Evolutionary conservation across 2,329 filamentous ascomycete species (phyloP).

Genomic region (Byssothecium circinans): DNA sequence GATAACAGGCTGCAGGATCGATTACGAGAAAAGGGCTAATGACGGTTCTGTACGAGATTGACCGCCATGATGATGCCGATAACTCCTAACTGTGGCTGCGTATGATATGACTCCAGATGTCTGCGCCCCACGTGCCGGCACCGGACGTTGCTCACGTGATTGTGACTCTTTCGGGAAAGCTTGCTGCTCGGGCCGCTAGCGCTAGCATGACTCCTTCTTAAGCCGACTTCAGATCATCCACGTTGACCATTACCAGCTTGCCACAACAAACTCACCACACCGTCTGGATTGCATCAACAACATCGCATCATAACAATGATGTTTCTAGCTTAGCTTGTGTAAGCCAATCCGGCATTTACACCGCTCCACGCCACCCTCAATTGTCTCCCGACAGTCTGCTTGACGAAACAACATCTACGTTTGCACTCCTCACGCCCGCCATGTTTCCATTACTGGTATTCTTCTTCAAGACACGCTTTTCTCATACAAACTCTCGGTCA

Average conservation of each 20-base stretch:
- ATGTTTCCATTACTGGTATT: slow-evolving; percentile 55
- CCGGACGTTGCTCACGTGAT: background rate
- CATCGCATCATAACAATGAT: background rate
- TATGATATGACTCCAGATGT: no score
- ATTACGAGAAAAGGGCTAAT: no score
- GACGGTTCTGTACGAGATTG: no score
- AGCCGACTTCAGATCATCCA: background rate
- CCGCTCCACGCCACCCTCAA: slow-evolving; percentile 7
- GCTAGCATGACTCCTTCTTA: slow-evolving; percentile 1
- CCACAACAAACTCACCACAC: background rate
- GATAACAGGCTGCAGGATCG: no score
- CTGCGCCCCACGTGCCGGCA: no score
- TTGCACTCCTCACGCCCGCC: slow-evolving; percentile 40
- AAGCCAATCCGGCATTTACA: slow-evolving; percentile 10
- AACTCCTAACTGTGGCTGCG: no score
- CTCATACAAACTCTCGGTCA: slow-evolving; percentile 54
- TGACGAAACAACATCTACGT: slow-evolving; percentile 23
- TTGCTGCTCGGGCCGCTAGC: background rate
- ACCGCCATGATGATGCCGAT: no score
- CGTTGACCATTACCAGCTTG: slow-evolving; percentile 1
- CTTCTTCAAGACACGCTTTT: slow-evolving; percentile 53
- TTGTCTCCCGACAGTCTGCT: slow-evolving; percentile 4
- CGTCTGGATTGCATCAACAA: background rate
- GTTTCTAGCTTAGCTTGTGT: slow-evolving; percentile 10
- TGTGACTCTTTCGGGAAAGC: background rate